Evolutionary conservation across 208 protist species (phyloP), one percentile per base, ranked within the genome.

Genomic region (Trypanosoma cruzi): DNA sequence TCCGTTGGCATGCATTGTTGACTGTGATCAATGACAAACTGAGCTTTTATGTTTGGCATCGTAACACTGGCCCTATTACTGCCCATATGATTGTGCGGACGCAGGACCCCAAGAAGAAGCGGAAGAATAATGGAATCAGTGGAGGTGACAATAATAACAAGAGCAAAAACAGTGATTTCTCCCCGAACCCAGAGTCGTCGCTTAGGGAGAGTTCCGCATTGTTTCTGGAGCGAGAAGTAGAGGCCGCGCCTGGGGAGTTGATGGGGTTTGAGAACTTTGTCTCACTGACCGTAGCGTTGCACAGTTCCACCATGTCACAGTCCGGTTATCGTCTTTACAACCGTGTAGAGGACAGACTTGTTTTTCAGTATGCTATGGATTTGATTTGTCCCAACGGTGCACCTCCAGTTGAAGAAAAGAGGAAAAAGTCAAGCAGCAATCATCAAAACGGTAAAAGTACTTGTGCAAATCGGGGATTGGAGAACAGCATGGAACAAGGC

Each of bases 291-390:
- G 73, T 78, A 14, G 89, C 85, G 26, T 69, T 92, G 13, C 53
- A 68, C 58, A 83, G 80, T 29, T 67, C 75, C 14, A 88, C 82
- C 2, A 82, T 81, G 40, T 58, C 70, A 26, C 73, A 80, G 60
- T 73, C 75, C 57, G 89, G 86, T 20, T 84, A 90, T 54, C 84
- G 89, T 48, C 85, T 85, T 16, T 95, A 91, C 79, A 92, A 86
- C 68, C 59, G 61, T 46, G 59, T 59, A 2, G 84, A 92, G 48
- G 86, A 89, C 57, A 84, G 86, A 29, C 58, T 95, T 14, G 77
- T 89, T 49, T 92, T 95, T 55, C 84, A 92, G 77, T 82, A 86
- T 53, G 76, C 71, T n/a, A 64, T 95, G 72, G 70, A 79, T 46
- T 61, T 90, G 20, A 77, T 29, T 42, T 46, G 67, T 61, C 26